Conservation (phyloP, 78 protist genomes). For the Dictyostelium discoideum region dicty_2.7 NC_007090.3:1562001-1562500, state of each 20-base stretch:
- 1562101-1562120: conserved; percentile 60
- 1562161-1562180: background rate
- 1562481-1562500: conserved; percentile 72
- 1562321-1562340: conserved; percentile 73
- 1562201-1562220: too few species aligned
- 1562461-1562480: conserved; percentile 76
- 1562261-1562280: conserved; percentile 82
- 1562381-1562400: conserved; percentile 84
- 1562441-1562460: conserved; percentile 83
- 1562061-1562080: conserved; percentile 81
- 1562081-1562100: conserved; percentile 71
- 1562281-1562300: conserved; percentile 79
- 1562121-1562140: conserved; percentile 50
- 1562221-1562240: background rate
- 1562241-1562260: conserved; percentile 80
- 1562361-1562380: conserved; percentile 83
- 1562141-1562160: background rate
- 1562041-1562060: conserved; percentile 79
- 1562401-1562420: conserved; percentile 77
- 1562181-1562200: too few species aligned
- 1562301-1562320: conserved; percentile 75
- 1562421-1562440: conserved; percentile 78
- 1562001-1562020: conserved; percentile 65
- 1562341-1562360: conserved; percentile 55
- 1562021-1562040: conserved; percentile 73